Percentiles rank a stretch among this genome's conserved stretches.
Conservation (phyloP, 2,329 filamentous ascomycete genomes). For the Raffaelea ambrosiae region DNA sequence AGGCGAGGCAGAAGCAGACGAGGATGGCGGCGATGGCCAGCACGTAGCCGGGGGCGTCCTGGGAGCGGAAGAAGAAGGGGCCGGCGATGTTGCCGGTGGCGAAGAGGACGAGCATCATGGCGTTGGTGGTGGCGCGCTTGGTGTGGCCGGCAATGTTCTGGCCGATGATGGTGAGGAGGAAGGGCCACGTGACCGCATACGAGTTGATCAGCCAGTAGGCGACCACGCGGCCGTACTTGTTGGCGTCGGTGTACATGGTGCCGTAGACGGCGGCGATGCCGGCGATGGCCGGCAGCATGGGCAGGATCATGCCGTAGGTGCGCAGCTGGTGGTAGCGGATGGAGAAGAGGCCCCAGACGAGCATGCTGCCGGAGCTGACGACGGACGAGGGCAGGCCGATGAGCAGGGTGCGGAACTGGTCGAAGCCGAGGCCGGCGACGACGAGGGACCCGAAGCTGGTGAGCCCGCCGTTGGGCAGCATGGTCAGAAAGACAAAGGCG, state of each 20-base stretch:
- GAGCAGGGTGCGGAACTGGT: slow-evolving; percentile 24
- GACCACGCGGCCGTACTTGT: slow-evolving; percentile 30
- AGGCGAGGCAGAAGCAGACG: slow-evolving; percentile 21
- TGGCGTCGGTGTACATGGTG: slow-evolving; percentile 16
- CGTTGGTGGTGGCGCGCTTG: slow-evolving; percentile 44
- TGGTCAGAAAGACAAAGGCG: slow-evolving; percentile 40
- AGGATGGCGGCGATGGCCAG: slow-evolving; percentile 30
- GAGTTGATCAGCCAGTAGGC: slow-evolving; percentile 30
- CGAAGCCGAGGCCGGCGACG: slow-evolving; percentile 48
- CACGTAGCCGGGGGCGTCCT: slow-evolving; percentile 34
- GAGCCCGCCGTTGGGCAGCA: slow-evolving; percentile 49
- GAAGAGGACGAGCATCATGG: slow-evolving; percentile 2
- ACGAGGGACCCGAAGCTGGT: slow-evolving; percentile 53
- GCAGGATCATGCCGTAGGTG: slow-evolving; percentile 19
- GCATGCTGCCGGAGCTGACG: slow-evolving; percentile 50
- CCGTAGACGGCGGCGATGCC: slow-evolving; percentile 17
- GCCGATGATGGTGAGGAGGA: slow-evolving; percentile 28
- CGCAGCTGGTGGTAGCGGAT: slow-evolving; percentile 31
- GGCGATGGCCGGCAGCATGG: slow-evolving; percentile 17
- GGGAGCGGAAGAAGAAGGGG: slow-evolving; percentile 52
- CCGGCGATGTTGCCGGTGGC: slow-evolving; percentile 48
- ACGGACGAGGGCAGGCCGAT: slow-evolving; percentile 28
- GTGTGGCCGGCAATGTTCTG: slow-evolving; percentile 45
- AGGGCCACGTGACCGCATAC: slow-evolving; percentile 15
- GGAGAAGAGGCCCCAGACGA: slow-evolving; percentile 40